Base-by-base conservation (phyloP, 116 monocot species). In the Zostera marina region DNA sequence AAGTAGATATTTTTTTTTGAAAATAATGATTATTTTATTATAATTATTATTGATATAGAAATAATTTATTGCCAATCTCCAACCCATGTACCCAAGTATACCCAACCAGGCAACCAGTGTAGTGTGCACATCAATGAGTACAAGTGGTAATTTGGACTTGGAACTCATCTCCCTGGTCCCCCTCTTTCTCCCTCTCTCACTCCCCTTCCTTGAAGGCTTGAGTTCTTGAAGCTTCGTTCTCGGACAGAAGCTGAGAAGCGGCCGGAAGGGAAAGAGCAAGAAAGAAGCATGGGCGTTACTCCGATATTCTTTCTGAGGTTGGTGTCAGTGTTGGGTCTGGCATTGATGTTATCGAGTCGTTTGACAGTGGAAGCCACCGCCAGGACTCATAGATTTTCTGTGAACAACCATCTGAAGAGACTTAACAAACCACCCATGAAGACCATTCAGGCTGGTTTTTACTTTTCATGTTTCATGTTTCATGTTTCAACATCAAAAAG, bases 351-450 rank as follows among this genome's bases (percentile, higher is more conserved):
- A 32, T 32, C 32, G 5, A 32, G 4, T 1, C 1, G 25, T 23
- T 45, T 5, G n/a, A 14, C 8, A 15, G 46, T 8, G 13, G 61
- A 13, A 47, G 12, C 42, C 0, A 44, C 17, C 0, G 54, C 17
- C 43, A 54, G 44, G 65, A 38, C 7, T 54, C 41, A 17, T 54
- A 54, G 44, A 55, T 13, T 32, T 24, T 19, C 42, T 8, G 65
- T 54, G 65, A 53, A 55, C 4, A 44, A 22, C 13, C 65, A 65
- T 44, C 44, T 65, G 21, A 65, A 44, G 42, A 39, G 65, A 3
- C 13, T 65, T 14, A 65, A 65, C 54, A 65, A 65, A 16, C 41
- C 19, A 19, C 43, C 65, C 54, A 44, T 65, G 44, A 65, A 65
- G 65, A 65, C 43, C 65, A 65, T 65, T 41, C 65, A 65, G 54